These are phyloP conservation scores for Capsaspora owczarzaki DNA, from an alignment of 78 protist genomes.

Conservation along the genomic window DNA sequence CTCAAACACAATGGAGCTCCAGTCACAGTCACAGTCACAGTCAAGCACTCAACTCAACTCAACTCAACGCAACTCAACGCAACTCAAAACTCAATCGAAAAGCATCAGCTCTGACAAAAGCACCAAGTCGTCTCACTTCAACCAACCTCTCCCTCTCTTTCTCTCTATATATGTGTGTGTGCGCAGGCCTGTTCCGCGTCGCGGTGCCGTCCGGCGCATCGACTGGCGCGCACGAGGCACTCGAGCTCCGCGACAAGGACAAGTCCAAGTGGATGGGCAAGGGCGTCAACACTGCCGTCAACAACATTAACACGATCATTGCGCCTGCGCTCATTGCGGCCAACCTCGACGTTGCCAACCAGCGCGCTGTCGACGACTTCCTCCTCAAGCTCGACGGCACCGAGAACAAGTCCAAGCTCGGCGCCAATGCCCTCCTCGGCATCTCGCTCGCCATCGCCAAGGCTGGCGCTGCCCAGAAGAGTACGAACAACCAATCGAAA, in stretches of 20 bases:
- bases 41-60: too few relatives aligned
- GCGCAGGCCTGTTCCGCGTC: constrained; percentile 74
- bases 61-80: too few relatives aligned
- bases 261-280: neutral
- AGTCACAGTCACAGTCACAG: too few relatives aligned
- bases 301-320: constrained; percentile 77
- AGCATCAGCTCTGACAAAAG: too few relatives aligned
- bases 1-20: too few relatives aligned
- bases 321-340: constrained; percentile 79
- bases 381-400: constrained; percentile 90
- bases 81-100: too few relatives aligned
- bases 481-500: too few relatives aligned
- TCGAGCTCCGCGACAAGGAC: constrained; percentile 84
- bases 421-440: constrained; percentile 99
- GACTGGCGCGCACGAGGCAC: constrained; percentile 98
- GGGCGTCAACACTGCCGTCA: constrained; percentile 67
- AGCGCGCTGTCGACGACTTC: constrained; percentile 75
- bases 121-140: neutral
- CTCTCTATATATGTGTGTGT: neutral
- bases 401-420: constrained; percentile 85
- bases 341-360: constrained; percentile 56
- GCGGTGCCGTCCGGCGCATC: constrained; percentile 99
- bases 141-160: neutral
- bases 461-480: constrained; percentile 91
- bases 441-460: constrained; percentile 91